Percentiles rank a stretch among this genome's conserved stretches.
These are phyloP conservation scores for Chalciporus sp. DNA, from an alignment of 1,284 basidiomycete genomes.

Conservation along the genomic window DNA sequence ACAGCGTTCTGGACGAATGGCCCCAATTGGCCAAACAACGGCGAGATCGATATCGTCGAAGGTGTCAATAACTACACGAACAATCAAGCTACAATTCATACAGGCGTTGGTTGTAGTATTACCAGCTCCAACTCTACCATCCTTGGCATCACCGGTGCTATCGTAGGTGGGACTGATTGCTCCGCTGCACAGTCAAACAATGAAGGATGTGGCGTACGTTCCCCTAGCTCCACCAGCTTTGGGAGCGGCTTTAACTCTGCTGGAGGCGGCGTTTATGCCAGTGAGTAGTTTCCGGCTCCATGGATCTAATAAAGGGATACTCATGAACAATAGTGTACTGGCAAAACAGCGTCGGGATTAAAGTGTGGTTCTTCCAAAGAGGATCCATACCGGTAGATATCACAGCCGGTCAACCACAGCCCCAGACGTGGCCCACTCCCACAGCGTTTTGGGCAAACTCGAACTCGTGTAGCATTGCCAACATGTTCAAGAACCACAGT, in stretches of 20 bases:
- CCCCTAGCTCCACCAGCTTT: constrained; percentile 54
- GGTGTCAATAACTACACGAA: constrained; percentile 77
- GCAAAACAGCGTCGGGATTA: constrained; percentile 69
- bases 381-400: constrained; percentile 76
- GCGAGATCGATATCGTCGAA: constrained; percentile 89
- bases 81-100: constrained; percentile 83
- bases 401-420: constrained; percentile 62
- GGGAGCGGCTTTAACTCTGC: constrained; percentile 70
- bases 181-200: constrained; percentile 68
- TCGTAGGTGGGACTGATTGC: constrained; percentile 72
- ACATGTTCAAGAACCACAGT: constrained; percentile 75
- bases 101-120: constrained; percentile 69
- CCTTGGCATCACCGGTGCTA: constrained; percentile 58
- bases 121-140: constrained; percentile 49
- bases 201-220: constrained; percentile 69
- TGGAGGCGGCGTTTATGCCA: constrained; percentile 82
- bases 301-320: not conserved
- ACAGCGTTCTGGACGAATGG: constrained; percentile 59
- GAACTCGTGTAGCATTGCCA: constrained; percentile 66
- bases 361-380: constrained; percentile 82
- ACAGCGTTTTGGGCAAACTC: constrained; percentile 77
- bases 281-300: constrained; percentile 43
- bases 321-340: constrained; percentile 28
- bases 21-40: constrained; percentile 72
- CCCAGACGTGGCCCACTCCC: constrained; percentile 74